Conservation (phyloP, 75 land plant species). For the Cupressus sempervirens region DNA sequence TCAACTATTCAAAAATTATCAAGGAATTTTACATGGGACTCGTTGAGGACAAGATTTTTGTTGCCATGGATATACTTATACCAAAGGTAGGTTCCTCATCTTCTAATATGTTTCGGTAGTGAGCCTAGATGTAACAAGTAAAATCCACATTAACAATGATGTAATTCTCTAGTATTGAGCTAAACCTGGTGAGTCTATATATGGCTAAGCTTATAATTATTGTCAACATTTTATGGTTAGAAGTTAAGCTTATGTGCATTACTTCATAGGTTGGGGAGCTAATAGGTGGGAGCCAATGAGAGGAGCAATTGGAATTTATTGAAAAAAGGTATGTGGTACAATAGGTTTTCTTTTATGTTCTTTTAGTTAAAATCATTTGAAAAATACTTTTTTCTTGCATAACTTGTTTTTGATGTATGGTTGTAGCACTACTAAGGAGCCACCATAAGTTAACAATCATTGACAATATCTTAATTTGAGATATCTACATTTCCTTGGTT, state of each 20-base stretch:
- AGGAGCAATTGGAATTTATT: conserved; percentile 76
- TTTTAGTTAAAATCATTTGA: not conserved
- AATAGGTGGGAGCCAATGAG: conserved; percentile 97
- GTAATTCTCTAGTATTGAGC: not conserved
- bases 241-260: not conserved
- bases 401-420: not conserved
- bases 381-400: not conserved
- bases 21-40: conserved; percentile 98
- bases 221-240: not conserved
- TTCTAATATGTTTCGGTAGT: not conserved
- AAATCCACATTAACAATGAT: not conserved
- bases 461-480: too few relatives aligned
- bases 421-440: not conserved
- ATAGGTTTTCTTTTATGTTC: not conserved
- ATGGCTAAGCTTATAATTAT: not conserved
- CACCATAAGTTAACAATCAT: not conserved
- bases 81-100: conserved; percentile 65
- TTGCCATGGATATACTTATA: conserved; percentile 99
- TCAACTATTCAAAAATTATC: conserved; percentile 89
- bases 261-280: conserved; percentile 15
- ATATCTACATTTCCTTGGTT: too few relatives aligned
- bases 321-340: conserved; percentile 42
- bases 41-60: conserved; percentile 92
- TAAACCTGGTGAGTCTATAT: not conserved
- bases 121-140: not conserved